Conservation (phyloP, 768 basidiomycete species). For the Macrolepiota albuminosa region DNA sequence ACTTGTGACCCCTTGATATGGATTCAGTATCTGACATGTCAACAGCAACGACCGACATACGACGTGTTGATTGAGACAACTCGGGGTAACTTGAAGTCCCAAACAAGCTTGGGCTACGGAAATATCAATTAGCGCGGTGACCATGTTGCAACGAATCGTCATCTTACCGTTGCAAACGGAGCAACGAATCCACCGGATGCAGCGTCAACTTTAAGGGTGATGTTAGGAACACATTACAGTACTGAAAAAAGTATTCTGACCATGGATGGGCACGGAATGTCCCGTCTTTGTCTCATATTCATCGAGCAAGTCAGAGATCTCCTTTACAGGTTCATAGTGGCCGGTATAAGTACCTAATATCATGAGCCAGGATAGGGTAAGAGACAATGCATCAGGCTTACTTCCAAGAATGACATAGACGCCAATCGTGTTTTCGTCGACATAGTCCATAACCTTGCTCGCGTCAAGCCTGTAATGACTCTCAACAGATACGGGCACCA, state of each 20-base stretch:
- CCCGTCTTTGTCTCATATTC: conserved; percentile 61
- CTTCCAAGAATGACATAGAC: conserved; percentile 51
- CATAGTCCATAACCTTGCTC: conserved; percentile 56
- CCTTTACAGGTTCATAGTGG: conserved; percentile 76
- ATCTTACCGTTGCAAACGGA: conserved; percentile 45
- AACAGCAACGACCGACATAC: conserved; percentile 14
- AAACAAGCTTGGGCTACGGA: conserved; percentile 47
- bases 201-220: conserved; percentile 47
- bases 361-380: conserved; percentile 29
- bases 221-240: conserved; percentile 37
- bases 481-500: conserved; percentile 47
- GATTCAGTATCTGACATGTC: neutral
- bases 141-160: conserved; percentile 1
- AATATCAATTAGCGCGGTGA: conserved; percentile 20
- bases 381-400: conserved; percentile 30
- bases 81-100: conserved; percentile 62
- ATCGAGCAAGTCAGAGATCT: conserved; percentile 72
- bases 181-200: conserved; percentile 67
- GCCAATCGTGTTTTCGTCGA: conserved; percentile 76
- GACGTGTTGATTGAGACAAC: conserved; percentile 60
- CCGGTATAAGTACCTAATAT: conserved; percentile 56
- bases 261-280: conserved; percentile 60
- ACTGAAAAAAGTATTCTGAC: conserved; percentile 36
- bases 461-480: conserved; percentile 54
- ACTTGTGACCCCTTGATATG: conserved; percentile 55